phyloP scores from a whole-genome alignment of 2,329 filamentous ascomycete species.

The Aspergillus persii region DNA sequence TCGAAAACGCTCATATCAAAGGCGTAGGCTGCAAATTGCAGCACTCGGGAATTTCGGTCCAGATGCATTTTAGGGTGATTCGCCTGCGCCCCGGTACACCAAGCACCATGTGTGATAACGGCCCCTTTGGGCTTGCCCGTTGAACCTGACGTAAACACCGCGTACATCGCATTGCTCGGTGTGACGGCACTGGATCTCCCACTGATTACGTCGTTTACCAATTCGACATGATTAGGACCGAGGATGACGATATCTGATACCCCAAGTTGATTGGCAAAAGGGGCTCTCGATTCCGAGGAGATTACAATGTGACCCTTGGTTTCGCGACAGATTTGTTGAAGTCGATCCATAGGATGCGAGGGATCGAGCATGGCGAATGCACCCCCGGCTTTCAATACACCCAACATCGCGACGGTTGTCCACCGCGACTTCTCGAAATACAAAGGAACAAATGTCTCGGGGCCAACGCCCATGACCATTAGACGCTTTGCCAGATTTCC shows the following conservation, averaged over 20 bases:
- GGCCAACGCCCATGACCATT: conserved; percentile 21
- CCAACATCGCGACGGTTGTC: conserved; percentile 6
- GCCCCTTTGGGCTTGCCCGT: conserved; percentile 54
- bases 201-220: not conserved
- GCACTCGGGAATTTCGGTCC: conserved; percentile 2
- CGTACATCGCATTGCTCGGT: conserved; percentile 36
- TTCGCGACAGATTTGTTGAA: conserved; percentile 11
- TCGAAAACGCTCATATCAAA: conserved; percentile 15
- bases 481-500: conserved; percentile 26
- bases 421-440: conserved; percentile 6
- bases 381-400: conserved; percentile 10
- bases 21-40: conserved; percentile 13
- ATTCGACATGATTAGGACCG: too few relatives aligned
- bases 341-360: conserved; percentile 5
- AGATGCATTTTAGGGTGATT: conserved; percentile 37
- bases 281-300: conserved; percentile 1
- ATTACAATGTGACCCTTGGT: conserved; percentile 5
- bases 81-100: conserved; percentile 50
- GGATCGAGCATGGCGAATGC: conserved; percentile 13
- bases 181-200: too few relatives aligned
- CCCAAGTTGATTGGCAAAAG: not conserved
- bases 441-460: conserved; percentile 11
- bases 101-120: conserved; percentile 56
- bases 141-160: conserved; percentile 54
- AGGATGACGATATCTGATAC: not conserved